These are phyloP conservation scores for Claviceps spartinae DNA, from an alignment of 2,329 filamentous ascomycete species.

Conservation along the genomic window DNA sequence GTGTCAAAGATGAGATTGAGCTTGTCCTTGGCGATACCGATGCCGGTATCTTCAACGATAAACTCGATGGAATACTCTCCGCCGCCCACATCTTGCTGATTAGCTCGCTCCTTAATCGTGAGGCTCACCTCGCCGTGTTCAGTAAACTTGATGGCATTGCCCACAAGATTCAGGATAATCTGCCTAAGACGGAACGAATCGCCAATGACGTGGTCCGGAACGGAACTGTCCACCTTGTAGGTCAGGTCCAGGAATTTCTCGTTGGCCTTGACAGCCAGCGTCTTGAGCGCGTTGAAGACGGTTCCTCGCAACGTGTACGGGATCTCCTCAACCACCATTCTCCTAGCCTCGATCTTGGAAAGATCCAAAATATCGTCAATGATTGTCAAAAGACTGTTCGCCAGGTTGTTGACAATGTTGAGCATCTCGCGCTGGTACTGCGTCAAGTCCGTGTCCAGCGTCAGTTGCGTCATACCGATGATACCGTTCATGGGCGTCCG, in stretches of 20 bases:
- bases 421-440: conserved; percentile 96
- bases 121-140: conserved; percentile 93
- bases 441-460: conserved; percentile 85
- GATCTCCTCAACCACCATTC: conserved; percentile 97
- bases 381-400: conserved; percentile 90
- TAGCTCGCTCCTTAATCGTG: conserved; percentile 59
- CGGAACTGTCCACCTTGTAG: conserved; percentile 83
- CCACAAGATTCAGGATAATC: conserved; percentile 92
- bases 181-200: conserved; percentile 94
- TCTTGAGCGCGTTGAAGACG: conserved; percentile 95
- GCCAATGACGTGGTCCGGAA: conserved; percentile 89
- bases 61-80: conserved; percentile 92
- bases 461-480: conserved; percentile 95
- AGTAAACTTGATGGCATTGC: conserved; percentile 98
- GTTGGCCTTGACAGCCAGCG: conserved; percentile 90
- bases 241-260: conserved; percentile 88
- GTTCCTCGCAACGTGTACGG: conserved; percentile 88
- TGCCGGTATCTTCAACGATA: conserved; percentile 88
- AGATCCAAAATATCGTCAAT: conserved; percentile 74
- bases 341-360: conserved; percentile 80
- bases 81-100: conserved; percentile 47
- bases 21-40: conserved; percentile 91
- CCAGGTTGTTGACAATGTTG: conserved; percentile 93
- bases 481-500: conserved; percentile 96
- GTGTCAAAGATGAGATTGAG: conserved; percentile 96